Evolutionary conservation across 78 protist species (phyloP), one percentile per base, ranked within the genome.

Genomic region (Dictyostelium intermedium): DNA sequence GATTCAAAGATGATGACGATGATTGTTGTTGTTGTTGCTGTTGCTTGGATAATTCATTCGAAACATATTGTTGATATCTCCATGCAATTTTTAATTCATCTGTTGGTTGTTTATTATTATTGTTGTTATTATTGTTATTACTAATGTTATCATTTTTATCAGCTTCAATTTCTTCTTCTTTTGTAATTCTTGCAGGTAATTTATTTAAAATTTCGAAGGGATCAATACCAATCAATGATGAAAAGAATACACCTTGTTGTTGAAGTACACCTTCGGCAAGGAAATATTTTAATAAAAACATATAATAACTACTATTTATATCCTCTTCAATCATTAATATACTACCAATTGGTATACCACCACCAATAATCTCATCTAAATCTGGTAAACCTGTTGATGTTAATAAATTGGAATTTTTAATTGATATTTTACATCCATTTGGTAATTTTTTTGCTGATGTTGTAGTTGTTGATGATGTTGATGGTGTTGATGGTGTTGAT

Each of bases 291-390:
- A 87, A 73, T 10, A 94, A 60, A 45, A 84, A 84, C 85, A 89
- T 85, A 47, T 94, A 94, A 32, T 87, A 94, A 39, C 93, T 94
- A 30, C 87, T 76, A 47, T 94, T 89, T 7, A 78, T 82, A 53
- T 94, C 96, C 25, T 94, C 96, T 23, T 94, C 96, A 30, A 94
- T 61, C 92, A 94, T 82, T 20, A 85, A 61, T n/a, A 94, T 86
- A n/a, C 92, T 82, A 41, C 96, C 96, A 47, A 94, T 80, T 20
- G 96, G 87, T 39, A 94, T 56, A 86, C 96, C 96, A 25, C 96
- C 96, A 27, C 92, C 96, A 8, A 94, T 35, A 18, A 87, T 94
- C 43, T 87, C 93, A 45, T 94, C 96, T 20, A 94, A 69, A 72
- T 94, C 96, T 11, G 77, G 0, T 60, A 94, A 72, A 43, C 96